Conservation (phyloP, 2,329 filamentous ascomycete genomes). For the Paracorniculantispora psalliotae region DNA sequence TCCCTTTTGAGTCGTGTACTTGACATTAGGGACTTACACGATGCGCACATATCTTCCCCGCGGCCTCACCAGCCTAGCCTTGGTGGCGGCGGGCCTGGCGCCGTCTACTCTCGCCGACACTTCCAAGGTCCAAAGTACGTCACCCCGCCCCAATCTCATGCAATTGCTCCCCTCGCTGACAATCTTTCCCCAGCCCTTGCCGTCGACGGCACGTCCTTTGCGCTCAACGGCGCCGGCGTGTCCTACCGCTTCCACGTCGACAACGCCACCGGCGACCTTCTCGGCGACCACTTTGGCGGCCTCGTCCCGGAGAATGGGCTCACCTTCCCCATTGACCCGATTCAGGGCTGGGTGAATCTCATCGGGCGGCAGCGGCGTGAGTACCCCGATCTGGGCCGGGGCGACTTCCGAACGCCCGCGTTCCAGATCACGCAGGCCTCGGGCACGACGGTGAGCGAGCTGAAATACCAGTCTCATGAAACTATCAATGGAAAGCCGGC, state of each 20-base stretch:
- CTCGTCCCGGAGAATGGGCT: slow-evolving; percentile 43
- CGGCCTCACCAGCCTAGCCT: background rate
- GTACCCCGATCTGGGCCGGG: slow-evolving; percentile 59
- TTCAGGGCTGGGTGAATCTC: slow-evolving; percentile 49
- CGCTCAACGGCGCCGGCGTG: slow-evolving; percentile 49
- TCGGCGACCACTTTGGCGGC: slow-evolving; percentile 58
- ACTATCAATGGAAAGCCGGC: slow-evolving; percentile 51
- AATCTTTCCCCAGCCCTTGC: slow-evolving; percentile 43
- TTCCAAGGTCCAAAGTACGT: slow-evolving; percentile 6
- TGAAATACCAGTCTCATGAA: slow-evolving; percentile 54
- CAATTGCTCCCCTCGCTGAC: background rate
- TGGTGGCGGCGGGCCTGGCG: background rate
- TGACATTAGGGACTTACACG: background rate
- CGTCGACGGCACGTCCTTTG: slow-evolving; percentile 51
- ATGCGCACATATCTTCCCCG: background rate
- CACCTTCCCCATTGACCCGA: slow-evolving; percentile 30
- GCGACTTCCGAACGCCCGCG: slow-evolving; percentile 58
- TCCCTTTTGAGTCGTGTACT: background rate
- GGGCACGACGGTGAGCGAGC: slow-evolving; percentile 54
- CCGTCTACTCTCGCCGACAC: background rate
- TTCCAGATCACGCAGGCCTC: slow-evolving; percentile 54
- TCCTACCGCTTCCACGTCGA: slow-evolving; percentile 63
- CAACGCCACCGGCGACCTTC: slow-evolving; percentile 47
- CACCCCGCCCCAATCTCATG: too few relatives aligned
- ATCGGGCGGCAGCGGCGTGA: slow-evolving; percentile 52